Evolutionary conservation across 2,329 filamentous ascomycete species (phyloP).

Genomic region (Trichoderma afroharzianum): DNA sequence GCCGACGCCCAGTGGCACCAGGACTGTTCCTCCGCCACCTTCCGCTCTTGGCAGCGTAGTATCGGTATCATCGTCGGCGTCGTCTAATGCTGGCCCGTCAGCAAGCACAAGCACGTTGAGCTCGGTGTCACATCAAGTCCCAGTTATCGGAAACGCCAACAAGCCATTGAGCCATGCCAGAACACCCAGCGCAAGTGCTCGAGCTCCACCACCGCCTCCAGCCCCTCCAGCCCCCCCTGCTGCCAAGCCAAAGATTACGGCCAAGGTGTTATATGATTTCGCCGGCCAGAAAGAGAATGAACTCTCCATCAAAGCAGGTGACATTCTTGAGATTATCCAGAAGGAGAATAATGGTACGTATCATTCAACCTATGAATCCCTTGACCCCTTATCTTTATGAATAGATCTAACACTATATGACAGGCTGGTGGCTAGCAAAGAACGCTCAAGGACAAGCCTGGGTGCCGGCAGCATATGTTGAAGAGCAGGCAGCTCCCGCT

Average conservation of each 20-base stretch:
- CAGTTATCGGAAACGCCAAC: conserved; percentile 22
- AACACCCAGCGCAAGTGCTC: conserved; percentile 48
- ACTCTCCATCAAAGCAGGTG: conserved; percentile 72
- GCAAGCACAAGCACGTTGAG: conserved; percentile 5
- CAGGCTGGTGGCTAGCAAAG: conserved; percentile 96
- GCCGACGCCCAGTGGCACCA: conserved; percentile 34
- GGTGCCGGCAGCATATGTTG: conserved; percentile 90
- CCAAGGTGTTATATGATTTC: conserved; percentile 92
- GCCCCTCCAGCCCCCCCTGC: conserved; percentile 48
- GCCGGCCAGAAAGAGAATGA: conserved; percentile 80
- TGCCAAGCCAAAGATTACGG: conserved; percentile 64
- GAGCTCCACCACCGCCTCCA: conserved; percentile 63
- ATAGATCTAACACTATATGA: conserved; percentile 31
- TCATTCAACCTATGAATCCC: background rate
- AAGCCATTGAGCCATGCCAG: conserved; percentile 48
- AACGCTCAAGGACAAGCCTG: conserved; percentile 73
- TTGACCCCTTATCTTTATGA: background rate
- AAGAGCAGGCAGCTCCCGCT: conserved; percentile 69
- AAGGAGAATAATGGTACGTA: conserved; percentile 89
- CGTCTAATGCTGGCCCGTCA: conserved; percentile 19
- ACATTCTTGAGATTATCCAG: conserved; percentile 84
- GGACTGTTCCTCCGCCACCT: conserved; percentile 34
- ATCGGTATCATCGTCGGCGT: conserved; percentile 20
- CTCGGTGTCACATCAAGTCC: conserved; percentile 17
- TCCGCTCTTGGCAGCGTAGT: conserved; percentile 29